Conservation (phyloP, 208 protist species). For the Novymonas esmeraldas region DNA sequence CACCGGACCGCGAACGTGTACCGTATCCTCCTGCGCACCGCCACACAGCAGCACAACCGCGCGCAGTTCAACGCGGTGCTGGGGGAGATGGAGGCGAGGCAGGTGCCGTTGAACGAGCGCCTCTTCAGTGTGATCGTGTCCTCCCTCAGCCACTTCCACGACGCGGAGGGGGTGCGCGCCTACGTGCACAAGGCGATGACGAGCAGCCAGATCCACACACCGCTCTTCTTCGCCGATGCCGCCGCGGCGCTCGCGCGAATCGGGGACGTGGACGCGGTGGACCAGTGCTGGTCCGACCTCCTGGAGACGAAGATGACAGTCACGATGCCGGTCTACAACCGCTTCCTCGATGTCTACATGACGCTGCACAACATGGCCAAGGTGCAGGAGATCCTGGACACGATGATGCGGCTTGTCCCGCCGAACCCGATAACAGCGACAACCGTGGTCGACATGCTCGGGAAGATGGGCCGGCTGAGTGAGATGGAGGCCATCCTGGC, state of each 20-base stretch:
- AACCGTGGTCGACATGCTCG: slow-evolving; percentile 93
- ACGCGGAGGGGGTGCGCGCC: slow-evolving; percentile 59
- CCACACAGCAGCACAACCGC: slow-evolving; percentile 59
- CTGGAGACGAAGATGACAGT: slow-evolving; percentile 73
- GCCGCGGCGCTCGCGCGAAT: slow-evolving; percentile 72
- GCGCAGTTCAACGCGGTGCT: slow-evolving; percentile 57
- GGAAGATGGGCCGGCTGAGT: slow-evolving; percentile 86
- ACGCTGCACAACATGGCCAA: slow-evolving; percentile 77
- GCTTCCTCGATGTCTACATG: slow-evolving; percentile 92
- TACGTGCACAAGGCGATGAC: slow-evolving; percentile 65
- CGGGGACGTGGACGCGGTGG: slow-evolving; percentile 56
- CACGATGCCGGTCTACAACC: slow-evolving; percentile 90
- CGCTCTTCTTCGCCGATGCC: slow-evolving; percentile 84
- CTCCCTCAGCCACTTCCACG: slow-evolving; percentile 65
- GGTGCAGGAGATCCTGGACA: slow-evolving; percentile 89
- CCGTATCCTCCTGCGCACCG: slow-evolving; percentile 76
- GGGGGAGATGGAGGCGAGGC: slow-evolving; percentile 44
- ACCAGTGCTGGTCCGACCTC: slow-evolving; percentile 82
- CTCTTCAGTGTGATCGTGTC: slow-evolving; percentile 80
- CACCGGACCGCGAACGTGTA: slow-evolving; percentile 73
- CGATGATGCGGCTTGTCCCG: slow-evolving; percentile 91
- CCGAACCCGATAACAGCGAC: slow-evolving; percentile 91
- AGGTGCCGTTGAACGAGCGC: slow-evolving; percentile 70
- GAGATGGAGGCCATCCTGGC: slow-evolving; percentile 90
- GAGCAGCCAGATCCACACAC: slow-evolving; percentile 46